These are phyloP conservation scores for Epithemia pelagica DNA, from an alignment of 108 stramenopile species.

Conservation along the genomic window DNA sequence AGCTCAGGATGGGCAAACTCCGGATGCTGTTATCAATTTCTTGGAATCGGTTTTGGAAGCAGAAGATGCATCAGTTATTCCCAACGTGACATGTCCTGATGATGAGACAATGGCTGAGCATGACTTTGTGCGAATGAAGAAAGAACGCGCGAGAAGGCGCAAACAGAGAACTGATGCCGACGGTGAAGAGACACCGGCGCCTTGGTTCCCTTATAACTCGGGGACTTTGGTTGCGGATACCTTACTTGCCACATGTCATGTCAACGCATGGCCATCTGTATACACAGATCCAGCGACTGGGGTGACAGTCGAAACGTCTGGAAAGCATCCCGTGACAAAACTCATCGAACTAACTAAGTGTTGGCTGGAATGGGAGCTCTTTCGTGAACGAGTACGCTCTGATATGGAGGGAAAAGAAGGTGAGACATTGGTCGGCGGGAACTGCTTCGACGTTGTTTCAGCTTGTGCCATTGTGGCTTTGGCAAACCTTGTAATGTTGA, in stretches of 20 bases:
- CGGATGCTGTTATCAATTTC: conserved; percentile 50
- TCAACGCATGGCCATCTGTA: conserved; percentile 59
- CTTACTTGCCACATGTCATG: conserved; percentile 64
- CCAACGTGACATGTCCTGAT: conserved; percentile 50
- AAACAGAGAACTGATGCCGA: conserved; percentile 11
- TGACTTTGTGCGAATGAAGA: conserved; percentile 6
- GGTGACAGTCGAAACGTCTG: conserved; percentile 44
- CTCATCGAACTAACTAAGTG: conserved; percentile 48
- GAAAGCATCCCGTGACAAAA: conserved; percentile 62
- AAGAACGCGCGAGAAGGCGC: conserved; percentile 2
- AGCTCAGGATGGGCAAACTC: conserved; percentile 81
- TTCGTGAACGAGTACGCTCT: conserved; percentile 45
- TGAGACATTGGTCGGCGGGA: conserved; percentile 25
- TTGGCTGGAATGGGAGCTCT: conserved; percentile 86
- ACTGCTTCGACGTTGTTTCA: conserved; percentile 51
- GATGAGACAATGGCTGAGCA: conserved; percentile 44
- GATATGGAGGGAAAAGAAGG: conserved; percentile 43
- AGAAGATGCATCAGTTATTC: conserved; percentile 58
- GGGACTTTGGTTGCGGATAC: conserved; percentile 70
- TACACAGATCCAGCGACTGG: conserved; percentile 69
- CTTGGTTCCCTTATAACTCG: conserved; percentile 54
- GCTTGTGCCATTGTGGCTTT: conserved; percentile 76
- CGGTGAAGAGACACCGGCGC: conserved; percentile 11
- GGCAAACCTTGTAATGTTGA: conserved; percentile 62
- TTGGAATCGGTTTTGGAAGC: conserved; percentile 62